A percentile compares a stretch with the other conserved stretches of the same genome.
phyloP scores from a whole-genome alignment of 2,329 filamentous ascomycete genomes.

The Fusarium redolens region DNA sequence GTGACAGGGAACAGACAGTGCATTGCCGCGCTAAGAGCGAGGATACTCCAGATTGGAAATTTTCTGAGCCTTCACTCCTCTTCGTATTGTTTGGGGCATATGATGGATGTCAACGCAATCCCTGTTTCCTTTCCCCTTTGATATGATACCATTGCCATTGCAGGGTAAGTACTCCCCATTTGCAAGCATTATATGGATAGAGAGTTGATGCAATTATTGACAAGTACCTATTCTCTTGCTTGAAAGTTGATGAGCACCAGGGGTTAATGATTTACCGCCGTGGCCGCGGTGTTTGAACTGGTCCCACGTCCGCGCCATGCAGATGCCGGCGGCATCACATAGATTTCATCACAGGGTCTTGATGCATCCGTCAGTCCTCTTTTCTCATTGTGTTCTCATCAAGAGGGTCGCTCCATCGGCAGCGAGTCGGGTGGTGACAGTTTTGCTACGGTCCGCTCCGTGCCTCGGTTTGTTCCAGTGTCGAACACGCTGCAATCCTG shows the following conservation, averaged over 20 bases:
- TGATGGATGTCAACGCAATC: background rate
- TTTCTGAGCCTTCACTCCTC: background rate
- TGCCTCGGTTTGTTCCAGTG: conserved; percentile 6
- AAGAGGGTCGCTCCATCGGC: conserved; percentile 2
- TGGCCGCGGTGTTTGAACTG: conserved; percentile 27
- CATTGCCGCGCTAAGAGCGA: conserved; percentile 21
- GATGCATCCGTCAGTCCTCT: background rate
- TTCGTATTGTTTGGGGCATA: conserved; percentile 3
- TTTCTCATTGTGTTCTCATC: background rate
- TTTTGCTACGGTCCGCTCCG: conserved; percentile 22
- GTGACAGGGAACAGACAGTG: background rate
- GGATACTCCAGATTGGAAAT: background rate
- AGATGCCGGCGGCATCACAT: conserved; percentile 14
- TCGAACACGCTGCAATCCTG: background rate
- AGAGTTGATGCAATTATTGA: background rate
- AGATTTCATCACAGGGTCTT: background rate
- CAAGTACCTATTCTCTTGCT: background rate
- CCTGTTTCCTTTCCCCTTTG: background rate
- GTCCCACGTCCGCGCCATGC: conserved; percentile 22
- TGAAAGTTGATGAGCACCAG: conserved; percentile 1
- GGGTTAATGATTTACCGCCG: conserved; percentile 35
- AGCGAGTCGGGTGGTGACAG: conserved; percentile 15
- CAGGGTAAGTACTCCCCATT: background rate
- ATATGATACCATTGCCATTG: background rate
- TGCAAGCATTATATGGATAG: background rate